Evolutionary conservation across 495 filamentous ascomycete genomes (phyloP), one percentile per base, ranked within the genome.

Genomic region (Baudoinia panamericana): DNA sequence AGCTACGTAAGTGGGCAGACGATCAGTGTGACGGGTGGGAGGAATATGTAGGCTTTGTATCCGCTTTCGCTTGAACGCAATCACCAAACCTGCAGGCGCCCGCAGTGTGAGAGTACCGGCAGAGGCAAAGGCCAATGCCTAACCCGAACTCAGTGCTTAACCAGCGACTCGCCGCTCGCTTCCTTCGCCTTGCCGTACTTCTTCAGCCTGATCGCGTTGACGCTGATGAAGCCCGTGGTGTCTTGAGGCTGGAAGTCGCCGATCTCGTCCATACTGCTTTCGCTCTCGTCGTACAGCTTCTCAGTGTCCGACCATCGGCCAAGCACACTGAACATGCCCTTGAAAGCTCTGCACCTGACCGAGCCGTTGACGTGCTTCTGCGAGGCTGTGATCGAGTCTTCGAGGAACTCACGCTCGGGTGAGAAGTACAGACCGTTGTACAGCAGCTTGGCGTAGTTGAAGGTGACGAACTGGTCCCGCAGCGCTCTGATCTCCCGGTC

Each of bases 351-450:
- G 62, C 74, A 70, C 41, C 80, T 69, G 55, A 93, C 83, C 61
- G 55, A 56, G 43, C 57, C 62, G 37, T 62, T 54, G 46, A 78
- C 80, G 43, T 59, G 59, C 51, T 75, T 72, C 64, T 93, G 84
- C 51, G 67, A 72, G 56, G 73, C 71, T 45, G 74, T 53, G 56
- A 93, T 72, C 46, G 70, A 71, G 59, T 77, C 70, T 67, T 92
- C 80, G 22, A 85, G 62, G 61, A 79, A 80, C 60, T 82, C 78
- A 18, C 82, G 77, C 63, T 86, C 82, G 19, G 81, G 80, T 13
- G 72, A 78, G 71, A 87, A 87, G 63, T 77, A 81, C 50, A 81
- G 66, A 51, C 83, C 84, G 61, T 87, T 88, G 72, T 87, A 88
- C 26, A 88, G 70, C 48, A 71, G 56, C 50, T 76, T 73, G 52